Percentiles rank a stretch among this genome's conserved stretches.
Evolutionary conservation across 2,329 filamentous ascomycete species (phyloP).

Genomic region (Sarocladiaceae sp.): DNA sequence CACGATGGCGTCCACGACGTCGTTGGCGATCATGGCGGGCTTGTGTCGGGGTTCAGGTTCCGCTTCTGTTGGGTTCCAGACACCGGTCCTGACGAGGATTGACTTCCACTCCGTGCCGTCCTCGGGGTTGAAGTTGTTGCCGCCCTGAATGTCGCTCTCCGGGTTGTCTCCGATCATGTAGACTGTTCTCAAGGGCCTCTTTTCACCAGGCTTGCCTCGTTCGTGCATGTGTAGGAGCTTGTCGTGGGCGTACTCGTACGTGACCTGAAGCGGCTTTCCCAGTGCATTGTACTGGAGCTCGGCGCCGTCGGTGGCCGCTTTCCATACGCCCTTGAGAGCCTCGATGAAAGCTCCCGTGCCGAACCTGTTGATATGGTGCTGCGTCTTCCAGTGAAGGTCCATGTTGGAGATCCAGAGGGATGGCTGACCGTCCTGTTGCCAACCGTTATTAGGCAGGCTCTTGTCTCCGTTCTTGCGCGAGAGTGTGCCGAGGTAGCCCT

Average conservation of each 20-base stretch:
- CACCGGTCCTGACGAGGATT: slow-evolving; percentile 75
- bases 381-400: slow-evolving; percentile 84
- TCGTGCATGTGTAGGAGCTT: slow-evolving; percentile 51
- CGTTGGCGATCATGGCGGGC: slow-evolving; percentile 64
- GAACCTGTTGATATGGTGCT: slow-evolving; percentile 78
- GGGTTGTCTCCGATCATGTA: slow-evolving; percentile 96
- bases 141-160: slow-evolving; percentile 85
- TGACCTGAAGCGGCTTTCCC: slow-evolving; percentile 75
- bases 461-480: slow-evolving; percentile 65
- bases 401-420: slow-evolving; percentile 83
- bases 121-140: slow-evolving; percentile 67
- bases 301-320: slow-evolving; percentile 60
- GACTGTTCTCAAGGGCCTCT: slow-evolving; percentile 59
- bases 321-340: slow-evolving; percentile 77
- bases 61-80: slow-evolving; percentile 49
- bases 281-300: slow-evolving; percentile 62
- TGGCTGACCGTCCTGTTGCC: slow-evolving; percentile 77
- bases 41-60: slow-evolving; percentile 49
- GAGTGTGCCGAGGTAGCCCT: slow-evolving; percentile 78
- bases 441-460: slow-evolving; percentile 68
- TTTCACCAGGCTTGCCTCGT: slow-evolving; percentile 33
- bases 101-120: slow-evolving; percentile 71
- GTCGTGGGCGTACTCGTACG: slow-evolving; percentile 79
- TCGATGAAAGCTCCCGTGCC: slow-evolving; percentile 90
- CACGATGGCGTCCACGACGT: slow-evolving; percentile 72